Evolutionary conservation across 2,329 filamentous ascomycete genomes (phyloP).

Genomic region (Magnaporthiopsis incrustans): DNA sequence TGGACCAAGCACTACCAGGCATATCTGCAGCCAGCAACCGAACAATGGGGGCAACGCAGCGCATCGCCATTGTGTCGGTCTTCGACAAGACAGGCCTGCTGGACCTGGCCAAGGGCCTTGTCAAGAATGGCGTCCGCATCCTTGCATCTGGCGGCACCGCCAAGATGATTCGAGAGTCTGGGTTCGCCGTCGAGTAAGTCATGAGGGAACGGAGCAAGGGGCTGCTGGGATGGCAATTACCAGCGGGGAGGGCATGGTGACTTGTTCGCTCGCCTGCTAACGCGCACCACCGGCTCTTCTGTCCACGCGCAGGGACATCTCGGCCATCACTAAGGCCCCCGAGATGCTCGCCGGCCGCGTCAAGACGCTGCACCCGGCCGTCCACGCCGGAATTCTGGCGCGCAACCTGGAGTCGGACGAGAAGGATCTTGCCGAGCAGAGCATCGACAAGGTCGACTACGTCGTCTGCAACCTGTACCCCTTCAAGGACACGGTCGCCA

Average conservation of each 20-base stretch:
- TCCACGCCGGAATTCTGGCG: slow-evolving; percentile 84
- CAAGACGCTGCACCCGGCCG: slow-evolving; percentile 90
- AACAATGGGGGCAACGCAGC: slow-evolving; percentile 35
- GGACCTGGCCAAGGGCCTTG: slow-evolving; percentile 84
- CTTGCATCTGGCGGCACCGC: slow-evolving; percentile 92
- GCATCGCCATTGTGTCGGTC: slow-evolving; percentile 88
- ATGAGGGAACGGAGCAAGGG: too few relatives aligned
- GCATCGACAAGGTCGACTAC: slow-evolving; percentile 90
- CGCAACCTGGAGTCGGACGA: slow-evolving; percentile 92
- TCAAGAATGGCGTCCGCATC: slow-evolving; percentile 83
- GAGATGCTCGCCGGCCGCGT: slow-evolving; percentile 83
- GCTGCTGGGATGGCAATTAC: not conserved
- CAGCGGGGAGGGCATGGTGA: not conserved
- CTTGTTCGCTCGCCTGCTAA: not conserved
- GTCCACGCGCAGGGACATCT: slow-evolving; percentile 65
- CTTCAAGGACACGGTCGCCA: slow-evolving; percentile 96
- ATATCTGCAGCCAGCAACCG: not conserved
- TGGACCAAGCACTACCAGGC: not conserved
- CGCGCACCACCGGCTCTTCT: slow-evolving; percentile 1
- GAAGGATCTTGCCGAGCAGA: slow-evolving; percentile 91
- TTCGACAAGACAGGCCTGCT: slow-evolving; percentile 97
- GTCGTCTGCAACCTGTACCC: slow-evolving; percentile 98
- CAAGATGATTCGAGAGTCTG: slow-evolving; percentile 92
- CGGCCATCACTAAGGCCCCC: slow-evolving; percentile 90
- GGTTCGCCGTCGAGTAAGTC: slow-evolving; percentile 84